Conservation (phyloP, 2,329 filamentous ascomycete genomes). For the Chalara sp. region DNA sequence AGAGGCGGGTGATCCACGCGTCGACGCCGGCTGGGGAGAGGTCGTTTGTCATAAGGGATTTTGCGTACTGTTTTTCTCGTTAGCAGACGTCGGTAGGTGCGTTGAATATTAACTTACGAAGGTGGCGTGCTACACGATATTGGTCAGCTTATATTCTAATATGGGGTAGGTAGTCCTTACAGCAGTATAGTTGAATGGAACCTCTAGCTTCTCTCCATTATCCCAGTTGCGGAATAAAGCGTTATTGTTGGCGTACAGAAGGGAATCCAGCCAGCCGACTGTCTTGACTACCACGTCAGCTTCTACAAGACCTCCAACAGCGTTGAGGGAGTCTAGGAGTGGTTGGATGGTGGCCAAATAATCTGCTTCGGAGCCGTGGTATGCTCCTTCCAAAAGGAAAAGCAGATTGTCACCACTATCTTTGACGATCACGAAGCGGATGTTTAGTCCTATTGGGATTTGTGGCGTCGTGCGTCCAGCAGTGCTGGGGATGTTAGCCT, state of each 20-base stretch:
- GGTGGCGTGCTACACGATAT: neutral
- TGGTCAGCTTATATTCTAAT: no score
- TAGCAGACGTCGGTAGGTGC: neutral
- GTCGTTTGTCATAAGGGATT: slow-evolving; percentile 6
- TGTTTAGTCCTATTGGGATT: neutral
- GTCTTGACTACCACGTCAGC: neutral
- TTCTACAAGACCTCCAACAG: neutral
- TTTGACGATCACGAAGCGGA: neutral
- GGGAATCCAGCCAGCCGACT: slow-evolving; percentile 5
- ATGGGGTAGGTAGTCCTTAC: neutral
- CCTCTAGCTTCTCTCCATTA: slow-evolving; percentile 1
- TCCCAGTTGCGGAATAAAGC: slow-evolving; percentile 2
- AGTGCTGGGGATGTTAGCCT: no score
- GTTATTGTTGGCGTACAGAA: slow-evolving; percentile 7
- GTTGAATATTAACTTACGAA: neutral
- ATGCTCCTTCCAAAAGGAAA: neutral
- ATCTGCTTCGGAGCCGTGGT: neutral
- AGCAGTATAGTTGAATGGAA: neutral
- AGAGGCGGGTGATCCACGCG: slow-evolving; percentile 1
- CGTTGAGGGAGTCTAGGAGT: neutral
- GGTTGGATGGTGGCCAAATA: neutral
- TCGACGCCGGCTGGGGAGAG: slow-evolving; percentile 4
- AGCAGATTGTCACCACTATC: neutral
- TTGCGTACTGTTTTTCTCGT: neutral
- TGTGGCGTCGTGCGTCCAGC: no score